phyloP scores from a whole-genome alignment of 2,329 filamentous ascomycete genomes.

The Calonectria pseudoturangicola region DNA sequence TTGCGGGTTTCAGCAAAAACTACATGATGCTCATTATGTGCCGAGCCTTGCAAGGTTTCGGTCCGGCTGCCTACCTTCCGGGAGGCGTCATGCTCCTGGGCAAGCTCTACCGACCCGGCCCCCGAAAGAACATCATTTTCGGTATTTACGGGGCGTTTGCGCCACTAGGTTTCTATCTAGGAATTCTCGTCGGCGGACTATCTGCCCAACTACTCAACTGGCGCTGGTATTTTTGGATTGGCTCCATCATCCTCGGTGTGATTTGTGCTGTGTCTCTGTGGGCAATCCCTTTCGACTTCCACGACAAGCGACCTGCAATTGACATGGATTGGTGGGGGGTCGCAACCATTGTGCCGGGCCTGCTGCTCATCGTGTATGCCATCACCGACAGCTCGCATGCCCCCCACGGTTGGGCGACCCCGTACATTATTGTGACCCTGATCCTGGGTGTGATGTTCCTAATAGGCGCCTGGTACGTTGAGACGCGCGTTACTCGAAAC shows the following conservation, averaged over 20 bases:
- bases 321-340: slow-evolving; percentile 78
- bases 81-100: slow-evolving; percentile 82
- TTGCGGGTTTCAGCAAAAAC: slow-evolving; percentile 81
- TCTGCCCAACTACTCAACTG: slow-evolving; percentile 76
- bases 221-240: slow-evolving; percentile 84
- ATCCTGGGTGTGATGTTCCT: slow-evolving; percentile 73
- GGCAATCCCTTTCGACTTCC: slow-evolving; percentile 61
- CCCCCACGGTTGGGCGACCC: slow-evolving; percentile 76
- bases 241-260: slow-evolving; percentile 66
- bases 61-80: slow-evolving; percentile 82
- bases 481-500: slow-evolving; percentile 75
- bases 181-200: slow-evolving; percentile 80
- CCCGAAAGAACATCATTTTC: slow-evolving; percentile 81
- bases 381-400: slow-evolving; percentile 80
- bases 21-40: slow-evolving; percentile 83
- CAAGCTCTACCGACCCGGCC: slow-evolving; percentile 80
- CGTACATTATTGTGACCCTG: slow-evolving; percentile 78
- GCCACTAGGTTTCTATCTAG: slow-evolving; percentile 75
- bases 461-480: slow-evolving; percentile 74
- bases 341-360: slow-evolving; percentile 71
- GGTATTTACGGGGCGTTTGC: slow-evolving; percentile 75
- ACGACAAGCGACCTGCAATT: slow-evolving; percentile 48
- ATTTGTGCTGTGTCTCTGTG: slow-evolving; percentile 67
- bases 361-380: slow-evolving; percentile 79
- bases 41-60: slow-evolving; percentile 84